phyloP scores from a whole-genome alignment of 2,329 filamentous ascomycete species.

The Cladosporium phlei region DNA sequence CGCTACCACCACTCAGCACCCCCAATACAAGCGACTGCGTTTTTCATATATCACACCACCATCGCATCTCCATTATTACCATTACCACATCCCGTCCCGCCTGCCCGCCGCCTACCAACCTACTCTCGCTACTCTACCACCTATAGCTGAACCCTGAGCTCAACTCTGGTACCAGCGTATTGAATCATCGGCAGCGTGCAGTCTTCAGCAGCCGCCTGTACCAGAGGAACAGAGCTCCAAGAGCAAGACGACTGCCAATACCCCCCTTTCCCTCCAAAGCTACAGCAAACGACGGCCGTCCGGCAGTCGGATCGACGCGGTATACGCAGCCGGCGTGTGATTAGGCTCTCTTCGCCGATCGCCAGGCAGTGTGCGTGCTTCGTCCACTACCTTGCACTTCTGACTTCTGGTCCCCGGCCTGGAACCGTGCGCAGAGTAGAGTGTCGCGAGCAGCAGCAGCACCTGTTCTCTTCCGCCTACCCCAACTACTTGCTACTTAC shows the following conservation, averaged over 20 bases:
- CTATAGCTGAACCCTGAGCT: slow-evolving; percentile 13
- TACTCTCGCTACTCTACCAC: not conserved
- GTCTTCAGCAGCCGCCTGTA: too few species aligned
- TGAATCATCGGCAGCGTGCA: too few species aligned
- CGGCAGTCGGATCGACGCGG: slow-evolving; percentile 7
- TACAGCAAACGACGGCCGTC: slow-evolving; percentile 8
- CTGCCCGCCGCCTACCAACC: not conserved
- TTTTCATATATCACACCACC: too few species aligned
- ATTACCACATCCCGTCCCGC: too few species aligned
- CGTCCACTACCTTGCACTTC: not conserved
- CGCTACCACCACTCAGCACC: too few species aligned
- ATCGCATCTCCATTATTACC: not conserved
- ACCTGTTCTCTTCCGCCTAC: slow-evolving; percentile 8
- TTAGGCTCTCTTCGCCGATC: slow-evolving; percentile 10
- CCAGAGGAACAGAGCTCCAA: too few species aligned
- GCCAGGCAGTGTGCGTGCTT: too few species aligned
- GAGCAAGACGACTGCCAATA: not conserved
- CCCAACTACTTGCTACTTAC: too few species aligned
- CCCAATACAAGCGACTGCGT: too few species aligned
- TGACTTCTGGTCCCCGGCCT: slow-evolving; percentile 7
- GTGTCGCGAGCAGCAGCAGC: slow-evolving; percentile 8
- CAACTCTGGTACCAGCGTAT: too few species aligned
- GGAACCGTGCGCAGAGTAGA: slow-evolving; percentile 11
- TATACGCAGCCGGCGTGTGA: slow-evolving; percentile 5
- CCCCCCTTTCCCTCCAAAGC: slow-evolving; percentile 8